Percentiles rank a stretch among this genome's conserved stretches.
Conservation (phyloP, 768 basidiomycete species). For the Lentinula guzmanii region DNA sequence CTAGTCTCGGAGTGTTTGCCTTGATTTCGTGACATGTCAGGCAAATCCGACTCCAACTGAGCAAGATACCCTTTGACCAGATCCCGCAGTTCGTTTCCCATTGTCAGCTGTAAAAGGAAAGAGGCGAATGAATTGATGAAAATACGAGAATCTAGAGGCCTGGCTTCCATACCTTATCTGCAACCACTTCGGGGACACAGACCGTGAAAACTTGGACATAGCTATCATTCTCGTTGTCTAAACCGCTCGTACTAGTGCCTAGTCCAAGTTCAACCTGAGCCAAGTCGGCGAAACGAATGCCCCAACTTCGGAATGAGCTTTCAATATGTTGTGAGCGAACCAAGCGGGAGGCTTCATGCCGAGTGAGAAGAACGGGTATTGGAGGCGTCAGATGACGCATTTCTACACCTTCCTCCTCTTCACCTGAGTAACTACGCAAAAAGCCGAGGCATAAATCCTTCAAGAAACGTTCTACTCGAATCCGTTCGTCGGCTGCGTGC, state of each 20-base stretch:
- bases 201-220: constrained; percentile 65
- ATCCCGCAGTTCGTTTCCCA: constrained; percentile 67
- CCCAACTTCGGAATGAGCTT: constrained; percentile 61
- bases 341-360: constrained; percentile 52
- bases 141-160: constrained; percentile 5
- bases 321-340: constrained; percentile 31
- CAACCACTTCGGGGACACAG: constrained; percentile 63
- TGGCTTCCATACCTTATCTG: constrained; percentile 48
- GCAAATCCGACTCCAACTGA: constrained; percentile 45
- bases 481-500: constrained; percentile 96
- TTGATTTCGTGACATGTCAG: constrained; percentile 20
- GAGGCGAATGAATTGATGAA: constrained; percentile 6
- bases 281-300: constrained; percentile 48
- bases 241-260: constrained; percentile 17
- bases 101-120: constrained; percentile 42
- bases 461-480: constrained; percentile 84
- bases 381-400: constrained; percentile 45
- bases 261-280: constrained; percentile 12
- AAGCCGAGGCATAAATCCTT: constrained; percentile 69
- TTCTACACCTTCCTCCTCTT: constrained; percentile 25
- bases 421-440: constrained; percentile 29
- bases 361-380: constrained; percentile 58
- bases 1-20: constrained; percentile 10
- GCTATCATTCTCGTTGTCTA: constrained; percentile 22
- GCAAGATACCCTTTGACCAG: constrained; percentile 70